Evolutionary conservation across 176 grass and related monocot genomes (phyloP).

Genomic region (Eragrostis curvula): DNA sequence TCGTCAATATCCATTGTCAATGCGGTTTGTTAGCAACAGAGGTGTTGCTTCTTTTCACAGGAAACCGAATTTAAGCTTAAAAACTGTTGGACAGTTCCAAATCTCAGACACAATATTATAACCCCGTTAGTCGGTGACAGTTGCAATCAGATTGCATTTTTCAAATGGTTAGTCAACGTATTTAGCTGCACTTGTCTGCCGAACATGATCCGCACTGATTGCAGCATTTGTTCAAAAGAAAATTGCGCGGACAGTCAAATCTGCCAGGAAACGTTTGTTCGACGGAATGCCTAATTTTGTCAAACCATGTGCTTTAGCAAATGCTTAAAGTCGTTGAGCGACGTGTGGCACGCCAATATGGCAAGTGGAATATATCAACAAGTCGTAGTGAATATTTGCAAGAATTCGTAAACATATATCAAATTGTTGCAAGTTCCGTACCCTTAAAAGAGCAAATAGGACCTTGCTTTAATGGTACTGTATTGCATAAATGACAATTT

Average conservation of each 20-base stretch:
- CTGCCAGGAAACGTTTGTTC: conserved; percentile 18
- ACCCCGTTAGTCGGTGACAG: conserved; percentile 17
- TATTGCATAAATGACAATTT: not conserved
- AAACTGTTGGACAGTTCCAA: conserved; percentile 25
- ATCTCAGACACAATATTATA: conserved; percentile 15
- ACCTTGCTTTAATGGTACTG: too few species aligned
- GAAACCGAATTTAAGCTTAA: not conserved
- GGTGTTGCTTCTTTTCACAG: conserved; percentile 39
- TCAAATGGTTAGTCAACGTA: conserved; percentile 43
- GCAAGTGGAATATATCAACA: conserved; percentile 31
- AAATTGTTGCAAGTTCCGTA: conserved; percentile 2
- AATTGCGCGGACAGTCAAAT: conserved; percentile 37
- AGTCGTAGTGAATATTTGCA: not conserved
- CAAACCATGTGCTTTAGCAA: conserved; percentile 11
- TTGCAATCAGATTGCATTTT: conserved; percentile 8
- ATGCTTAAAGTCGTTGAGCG: conserved; percentile 32
- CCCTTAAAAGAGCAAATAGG: too few species aligned
- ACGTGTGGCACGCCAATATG: conserved; percentile 24
- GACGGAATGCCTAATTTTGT: conserved; percentile 41
- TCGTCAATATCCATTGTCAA: too few species aligned
- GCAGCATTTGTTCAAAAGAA: conserved; percentile 26
- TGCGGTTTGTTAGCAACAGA: conserved; percentile 5
- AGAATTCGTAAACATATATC: conserved; percentile 14
- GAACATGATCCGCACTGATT: conserved; percentile 31
- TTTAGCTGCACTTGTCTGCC: conserved; percentile 7